Percentiles rank a stretch among this genome's conserved stretches.
Conservation (phyloP, 371 early-diverging fungal species). For the Mucor indicus region DNA sequence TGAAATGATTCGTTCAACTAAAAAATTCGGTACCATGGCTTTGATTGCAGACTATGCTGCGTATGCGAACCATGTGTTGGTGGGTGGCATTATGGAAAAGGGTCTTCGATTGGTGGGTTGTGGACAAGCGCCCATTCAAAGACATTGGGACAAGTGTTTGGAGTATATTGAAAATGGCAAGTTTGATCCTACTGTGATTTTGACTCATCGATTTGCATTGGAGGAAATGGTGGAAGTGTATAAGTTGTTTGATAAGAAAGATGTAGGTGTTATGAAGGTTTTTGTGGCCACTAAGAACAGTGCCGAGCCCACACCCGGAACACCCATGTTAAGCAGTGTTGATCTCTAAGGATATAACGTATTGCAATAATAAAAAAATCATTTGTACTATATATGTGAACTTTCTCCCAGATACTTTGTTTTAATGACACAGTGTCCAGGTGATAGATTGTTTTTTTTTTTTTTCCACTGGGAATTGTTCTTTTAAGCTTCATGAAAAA, state of each 20-base stretch:
- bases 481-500: no score
- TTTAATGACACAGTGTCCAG: no score
- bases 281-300: conserved; percentile 42
- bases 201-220: conserved; percentile 55
- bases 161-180: conserved; percentile 31
- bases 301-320: conserved; percentile 1
- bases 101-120: conserved; percentile 49
- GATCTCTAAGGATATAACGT: no score
- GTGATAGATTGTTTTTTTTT: no score
- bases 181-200: conserved; percentile 53
- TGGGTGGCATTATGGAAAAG: conserved; percentile 67
- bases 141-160: conserved; percentile 49
- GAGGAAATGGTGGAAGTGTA: conserved; percentile 49
- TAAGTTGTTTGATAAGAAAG: conserved; percentile 51
- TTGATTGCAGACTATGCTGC: conserved; percentile 46
- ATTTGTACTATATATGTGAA: no score
- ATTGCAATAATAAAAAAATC: no score
- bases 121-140: conserved; percentile 58
- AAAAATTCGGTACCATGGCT: conserved; percentile 49
- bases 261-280: conserved; percentile 50
- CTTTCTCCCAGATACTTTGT: no score
- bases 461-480: no score
- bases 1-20: conserved; percentile 44
- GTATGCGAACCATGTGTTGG: conserved; percentile 46
- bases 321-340: conserved; percentile 5